These are phyloP conservation scores for Aegilops longissima DNA, from an alignment of 176 grass and related monocot species.

Conservation along the genomic window DNA sequence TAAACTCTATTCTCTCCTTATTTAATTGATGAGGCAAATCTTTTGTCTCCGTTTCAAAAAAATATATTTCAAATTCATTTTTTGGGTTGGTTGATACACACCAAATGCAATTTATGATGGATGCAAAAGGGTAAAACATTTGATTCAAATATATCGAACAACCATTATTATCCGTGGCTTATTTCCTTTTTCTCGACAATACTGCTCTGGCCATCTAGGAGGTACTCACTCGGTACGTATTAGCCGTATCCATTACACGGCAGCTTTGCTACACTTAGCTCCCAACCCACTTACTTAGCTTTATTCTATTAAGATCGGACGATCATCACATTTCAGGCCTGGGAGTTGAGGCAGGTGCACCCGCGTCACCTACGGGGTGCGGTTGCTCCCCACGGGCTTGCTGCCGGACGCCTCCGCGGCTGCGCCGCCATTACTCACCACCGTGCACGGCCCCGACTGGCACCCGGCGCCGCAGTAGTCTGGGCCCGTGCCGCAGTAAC, in stretches of 20 bases:
- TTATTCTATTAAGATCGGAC: background rate
- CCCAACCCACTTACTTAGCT: background rate
- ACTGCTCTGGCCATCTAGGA: too few species aligned
- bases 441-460: slow-evolving; percentile 35
- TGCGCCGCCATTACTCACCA: background rate
- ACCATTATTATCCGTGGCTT: too few species aligned
- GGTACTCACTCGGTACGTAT: too few species aligned
- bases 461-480: slow-evolving; percentile 41
- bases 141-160: too few species aligned
- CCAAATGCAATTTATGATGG: too few species aligned
- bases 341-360: background rate
- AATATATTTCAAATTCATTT: too few species aligned
- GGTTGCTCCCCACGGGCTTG: background rate
- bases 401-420: background rate
- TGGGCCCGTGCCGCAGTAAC: slow-evolving; percentile 23
- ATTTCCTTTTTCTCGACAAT: too few species aligned
- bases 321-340: background rate
- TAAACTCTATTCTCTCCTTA: too few species aligned
- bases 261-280: background rate
- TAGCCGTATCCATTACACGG: background rate
- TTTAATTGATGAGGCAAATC: too few species aligned
- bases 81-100: too few species aligned
- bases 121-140: too few species aligned
- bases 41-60: too few species aligned
- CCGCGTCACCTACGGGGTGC: background rate